Percentiles rank a stretch among this genome's conserved stretches.
Evolutionary conservation across 169 alveolate species (phyloP).

Genomic region (Sarcocystis neurona): DNA sequence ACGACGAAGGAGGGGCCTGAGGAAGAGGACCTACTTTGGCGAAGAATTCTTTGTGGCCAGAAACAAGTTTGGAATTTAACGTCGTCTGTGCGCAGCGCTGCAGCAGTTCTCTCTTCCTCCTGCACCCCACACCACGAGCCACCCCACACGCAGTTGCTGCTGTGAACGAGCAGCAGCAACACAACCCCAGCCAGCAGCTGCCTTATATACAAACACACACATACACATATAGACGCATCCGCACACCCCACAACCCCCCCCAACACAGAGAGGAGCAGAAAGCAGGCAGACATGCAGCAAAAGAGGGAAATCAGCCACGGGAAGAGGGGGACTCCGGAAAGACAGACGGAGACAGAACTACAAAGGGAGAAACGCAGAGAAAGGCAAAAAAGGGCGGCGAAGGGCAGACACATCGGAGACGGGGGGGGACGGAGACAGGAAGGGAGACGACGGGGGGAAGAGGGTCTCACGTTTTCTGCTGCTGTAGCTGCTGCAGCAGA

Average conservation of each 20-base stretch:
- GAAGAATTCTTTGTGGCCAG: slow-evolving; percentile 93
- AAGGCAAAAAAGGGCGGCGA: background rate
- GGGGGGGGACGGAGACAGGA: no score
- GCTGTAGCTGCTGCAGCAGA: no score
- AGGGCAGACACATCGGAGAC: background rate
- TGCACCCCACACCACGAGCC: slow-evolving; percentile 29
- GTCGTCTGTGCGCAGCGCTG: slow-evolving; percentile 97
- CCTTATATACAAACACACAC: slow-evolving; percentile 3
- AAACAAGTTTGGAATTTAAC: slow-evolving; percentile 93
- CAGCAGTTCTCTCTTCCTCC: slow-evolving; percentile 84
- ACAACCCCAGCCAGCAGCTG: background rate
- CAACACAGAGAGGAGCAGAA: background rate
- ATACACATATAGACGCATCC: background rate
- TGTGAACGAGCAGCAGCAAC: no score
- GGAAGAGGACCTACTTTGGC: slow-evolving; percentile 77
- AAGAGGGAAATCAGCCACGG: background rate
- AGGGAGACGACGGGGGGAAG: background rate
- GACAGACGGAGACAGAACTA: background rate
- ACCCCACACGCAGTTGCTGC: background rate
- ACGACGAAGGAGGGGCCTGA: no score
- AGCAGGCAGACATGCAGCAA: background rate
- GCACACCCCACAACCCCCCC: background rate
- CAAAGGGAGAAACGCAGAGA: background rate
- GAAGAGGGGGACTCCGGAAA: background rate
- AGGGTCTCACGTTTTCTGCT: no score